phyloP scores from a whole-genome alignment of 176 grass and related monocot genomes.

The Chloris gayana region DNA sequence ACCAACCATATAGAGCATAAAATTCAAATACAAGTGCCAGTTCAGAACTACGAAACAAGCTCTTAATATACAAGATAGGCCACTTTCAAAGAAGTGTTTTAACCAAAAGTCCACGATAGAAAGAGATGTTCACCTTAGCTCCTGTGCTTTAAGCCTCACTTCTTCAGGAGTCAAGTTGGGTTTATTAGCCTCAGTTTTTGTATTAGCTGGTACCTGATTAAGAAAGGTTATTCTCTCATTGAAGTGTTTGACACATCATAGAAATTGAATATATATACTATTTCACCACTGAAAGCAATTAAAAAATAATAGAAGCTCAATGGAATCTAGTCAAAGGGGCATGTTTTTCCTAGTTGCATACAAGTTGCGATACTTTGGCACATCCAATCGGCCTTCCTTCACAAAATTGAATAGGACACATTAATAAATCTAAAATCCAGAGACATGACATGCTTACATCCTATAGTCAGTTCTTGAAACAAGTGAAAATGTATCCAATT shows the following conservation, averaged over 20 bases:
- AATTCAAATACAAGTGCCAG: too few species aligned
- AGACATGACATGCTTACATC: too few species aligned
- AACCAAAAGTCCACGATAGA: too few species aligned
- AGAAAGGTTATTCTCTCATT: neutral
- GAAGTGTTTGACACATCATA: neutral
- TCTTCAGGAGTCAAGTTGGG: constrained; percentile 80
- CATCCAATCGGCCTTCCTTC: constrained; percentile 2
- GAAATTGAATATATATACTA: neutral
- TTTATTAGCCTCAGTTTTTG: constrained; percentile 56
- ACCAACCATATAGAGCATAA: too few species aligned
- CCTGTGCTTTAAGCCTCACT: constrained; percentile 88
- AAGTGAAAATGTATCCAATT: too few species aligned
- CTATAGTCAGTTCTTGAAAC: too few species aligned
- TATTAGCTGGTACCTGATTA: constrained; percentile 53
- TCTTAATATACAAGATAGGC: too few species aligned
- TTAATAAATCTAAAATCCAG: neutral
- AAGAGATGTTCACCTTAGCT: too few species aligned
- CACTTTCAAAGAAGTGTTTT: too few species aligned
- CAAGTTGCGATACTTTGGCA: neutral
- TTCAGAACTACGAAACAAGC: too few species aligned
- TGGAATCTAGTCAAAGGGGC: neutral
- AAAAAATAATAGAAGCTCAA: too few species aligned
- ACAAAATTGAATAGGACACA: neutral
- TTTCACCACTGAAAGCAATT: neutral
- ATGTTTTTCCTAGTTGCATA: neutral